Base-by-base conservation (phyloP, 2,329 filamentous ascomycete species). In the Aspergillus awamori region DNA sequence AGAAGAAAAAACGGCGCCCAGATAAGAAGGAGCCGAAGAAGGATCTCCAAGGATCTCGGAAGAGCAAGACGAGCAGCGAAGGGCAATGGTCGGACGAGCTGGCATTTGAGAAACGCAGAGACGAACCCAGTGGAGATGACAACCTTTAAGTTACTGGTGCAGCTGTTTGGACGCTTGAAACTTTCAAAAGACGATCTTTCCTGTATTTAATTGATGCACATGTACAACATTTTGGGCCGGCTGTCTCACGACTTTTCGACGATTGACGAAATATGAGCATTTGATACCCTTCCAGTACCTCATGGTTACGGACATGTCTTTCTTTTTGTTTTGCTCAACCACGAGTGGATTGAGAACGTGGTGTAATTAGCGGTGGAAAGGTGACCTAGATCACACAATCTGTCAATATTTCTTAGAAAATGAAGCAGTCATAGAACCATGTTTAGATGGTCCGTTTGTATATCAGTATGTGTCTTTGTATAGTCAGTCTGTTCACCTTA, bases 1-100 rank as follows among this genome's bases (percentile, higher is more conserved):
- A 72, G 39, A 74, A 69, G 43, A 72, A 70, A 59, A 73, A 67
- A 43, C 52, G 57, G 17, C 63, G 66, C 5, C 33, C 38, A 4
- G 72, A 74, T 22, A 72, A 69, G 57, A 71, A 69, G 36, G 69
- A 70, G 7, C 15, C 28, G 0, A 72, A 70, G 53, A 70, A 65
- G 55, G 65, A 57, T 20, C 43, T 52, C 5, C 63, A 58, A 22
- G 61, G 57, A 8, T 62, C 65, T 5, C 57, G 64, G 39, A 67
- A 63, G 54, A 70, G 66, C 38, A 65, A 68, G 47, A 53, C 55
- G 10, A 67, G 66, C 45, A 69, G 64, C 53, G 69, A 67, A 52
- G 67, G 60, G 4, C 57, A 58, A 8, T 58, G 48, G 13, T 63
- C 60, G 10, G 57, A 60, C 15, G 57, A 56, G 22, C 38, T 36